These are phyloP conservation scores for Choanephora cucurbitarum DNA, from an alignment of 371 early-diverging fungal species.

Conservation along the genomic window DNA sequence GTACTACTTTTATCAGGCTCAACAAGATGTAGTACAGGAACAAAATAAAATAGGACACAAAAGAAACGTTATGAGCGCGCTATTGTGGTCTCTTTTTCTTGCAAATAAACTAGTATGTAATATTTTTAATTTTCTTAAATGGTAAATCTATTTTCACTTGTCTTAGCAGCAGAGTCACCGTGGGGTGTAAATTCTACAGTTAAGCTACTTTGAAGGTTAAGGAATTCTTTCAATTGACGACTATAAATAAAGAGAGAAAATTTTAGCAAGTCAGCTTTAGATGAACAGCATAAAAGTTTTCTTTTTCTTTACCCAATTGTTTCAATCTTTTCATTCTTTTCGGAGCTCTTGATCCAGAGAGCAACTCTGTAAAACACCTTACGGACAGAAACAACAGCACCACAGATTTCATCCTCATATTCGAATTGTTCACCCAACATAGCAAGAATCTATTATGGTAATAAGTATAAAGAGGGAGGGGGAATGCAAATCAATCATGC, in stretches of 20 bases:
- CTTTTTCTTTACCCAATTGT: slow-evolving; percentile 57
- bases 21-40: background rate
- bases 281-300: too few relatives aligned
- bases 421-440: slow-evolving; percentile 89
- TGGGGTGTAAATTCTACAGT: slow-evolving; percentile 35
- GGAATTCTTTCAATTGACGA: slow-evolving; percentile 52
- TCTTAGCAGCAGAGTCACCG: slow-evolving; percentile 29
- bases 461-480: too few relatives aligned
- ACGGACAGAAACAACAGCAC: slow-evolving; percentile 88
- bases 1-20: too few relatives aligned
- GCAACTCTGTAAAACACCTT: slow-evolving; percentile 81
- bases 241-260: too few relatives aligned
- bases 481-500: too few relatives aligned
- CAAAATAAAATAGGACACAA: too few relatives aligned
- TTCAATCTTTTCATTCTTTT: slow-evolving; percentile 58
- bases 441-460: slow-evolving; percentile 66
- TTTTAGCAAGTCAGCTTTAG: too few relatives aligned
- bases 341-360: slow-evolving; percentile 84
- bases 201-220: slow-evolving; percentile 27
- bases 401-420: slow-evolving; percentile 85
- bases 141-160: slow-evolving; percentile 27
- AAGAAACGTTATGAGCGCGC: background rate
- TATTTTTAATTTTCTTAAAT: too few relatives aligned
- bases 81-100: background rate
- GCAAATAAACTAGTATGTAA: too few relatives aligned